Evolutionary conservation across 169 alveolate species (phyloP), one percentile per base, ranked within the genome.

Genomic region (Cryptosporidium meleagridis): DNA sequence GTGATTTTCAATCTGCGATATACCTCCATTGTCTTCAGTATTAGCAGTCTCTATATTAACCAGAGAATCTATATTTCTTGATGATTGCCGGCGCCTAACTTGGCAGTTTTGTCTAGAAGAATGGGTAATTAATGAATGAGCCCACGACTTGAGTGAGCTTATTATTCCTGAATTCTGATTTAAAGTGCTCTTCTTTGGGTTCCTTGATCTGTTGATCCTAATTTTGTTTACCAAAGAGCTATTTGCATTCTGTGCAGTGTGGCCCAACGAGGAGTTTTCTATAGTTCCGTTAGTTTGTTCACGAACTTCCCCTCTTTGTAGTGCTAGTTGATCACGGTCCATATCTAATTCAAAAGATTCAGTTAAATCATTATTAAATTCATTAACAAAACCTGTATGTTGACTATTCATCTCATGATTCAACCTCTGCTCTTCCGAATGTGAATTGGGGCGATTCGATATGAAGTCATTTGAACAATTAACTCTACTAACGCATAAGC

Each of bases 101-200:
- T 29, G 55, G 23, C 8, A 1, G 3, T 18, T 35, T n/a, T 65
- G 72, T 37, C 33, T 73, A 52, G 89, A 80, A 3, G 33, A 33
- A 18, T 29, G 80, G 23, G 33, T 23, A 2, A 65, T 12, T 31
- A 80, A 18, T 80, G 89, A 80, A 35, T 58, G 18, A 14, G 80
- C 29, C 75, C 75, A 80, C 3, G 75, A 23, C 44, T 62, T 80
- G 12, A 80, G 6, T 44, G 80, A 62, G 26, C 18, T 62, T 1
- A 80, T 45, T 26, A 80, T 29, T 8, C 89, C 89, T 2, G 86
- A 23, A 16, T 62, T 18, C 29, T 29, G 41, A 18, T 52, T 48
- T 3, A 44, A 70, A 23, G 39, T 73, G 14, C 59, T 23, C 12
- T 58, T 72, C 21, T 29, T 35, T 52, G 86, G 55, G 31, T 35